Base-by-base conservation (phyloP, 225 moss, liverwort and hornwort species). In the Marchantia polymorpha region DNA sequence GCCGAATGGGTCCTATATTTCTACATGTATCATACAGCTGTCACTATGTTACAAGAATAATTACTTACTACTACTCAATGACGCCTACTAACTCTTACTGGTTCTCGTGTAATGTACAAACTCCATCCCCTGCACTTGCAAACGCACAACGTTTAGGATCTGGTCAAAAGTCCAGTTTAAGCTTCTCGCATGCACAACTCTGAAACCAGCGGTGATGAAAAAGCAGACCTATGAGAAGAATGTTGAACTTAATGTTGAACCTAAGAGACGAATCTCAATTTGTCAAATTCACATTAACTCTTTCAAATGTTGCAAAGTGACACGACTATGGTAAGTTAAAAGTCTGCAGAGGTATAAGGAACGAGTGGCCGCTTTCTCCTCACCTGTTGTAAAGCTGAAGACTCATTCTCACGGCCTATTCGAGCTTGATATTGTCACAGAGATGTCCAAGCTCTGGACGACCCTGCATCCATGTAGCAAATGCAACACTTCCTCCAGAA, bases 381-480 rank as follows among this genome's bases (percentile, higher is more conserved):
- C 46, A 85, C 78, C 69, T 63, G 69, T 53, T 47, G 59, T 49
- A 58, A 60, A 51, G 31, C 22, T 16, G 22, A 27, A 53, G 52
- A 22, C 27, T 69, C 64, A n/a, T 64, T 61, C 39, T 56, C 54
- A 48, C 73, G 6, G 12, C 8, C 77, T 76, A 99, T 72, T 93
- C 92, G 61, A 99, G 91, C 89, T 99, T 99, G 79, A 99, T 88
- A 78, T 95, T 99, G 52, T 93, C 99, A 83, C 95, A 99, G 71
- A 99, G 95, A 80, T 99, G 99, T 79, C 92, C 99, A 81, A 99
- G 93, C 91, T 99, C 99, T 78, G 99, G 99, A 52, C 93, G 95
- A 86, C 88, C 99, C 83, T 91, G 84, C 93, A 99, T 99, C 99
- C 99, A 99, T 77, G 86, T 73, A 79, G 86, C 85, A 81, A 99